A percentile compares a stretch with the other conserved stretches of the same genome.
These are phyloP conservation scores for Stylosanthes scabra DNA, from an alignment of 331 rosid genomes.

Conservation along the genomic window DNA sequence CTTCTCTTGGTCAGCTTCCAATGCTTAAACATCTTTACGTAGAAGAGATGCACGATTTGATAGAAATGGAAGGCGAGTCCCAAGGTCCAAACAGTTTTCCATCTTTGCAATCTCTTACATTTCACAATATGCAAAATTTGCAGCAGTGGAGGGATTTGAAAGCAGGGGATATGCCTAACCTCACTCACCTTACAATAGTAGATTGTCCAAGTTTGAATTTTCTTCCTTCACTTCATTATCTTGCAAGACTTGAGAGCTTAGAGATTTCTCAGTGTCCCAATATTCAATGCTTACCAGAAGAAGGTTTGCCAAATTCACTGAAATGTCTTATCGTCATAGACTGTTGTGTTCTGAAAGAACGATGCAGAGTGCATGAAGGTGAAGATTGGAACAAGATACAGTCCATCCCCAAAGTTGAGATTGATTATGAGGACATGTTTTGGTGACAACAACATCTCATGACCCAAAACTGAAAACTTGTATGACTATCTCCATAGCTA, in stretches of 20 bases:
- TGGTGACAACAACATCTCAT: too few species aligned
- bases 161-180: constrained; percentile 23
- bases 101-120: neutral
- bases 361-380: neutral
- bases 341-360: neutral
- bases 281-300: constrained; percentile 9
- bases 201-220: neutral
- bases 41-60: neutral
- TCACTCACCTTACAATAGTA: neutral
- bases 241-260: constrained; percentile 15
- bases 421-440: neutral
- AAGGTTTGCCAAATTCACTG: constrained; percentile 17
- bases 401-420: constrained; percentile 1
- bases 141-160: neutral
- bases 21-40: constrained; percentile 4
- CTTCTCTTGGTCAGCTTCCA: constrained; percentile 21
- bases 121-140: neutral
- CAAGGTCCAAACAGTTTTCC: neutral
- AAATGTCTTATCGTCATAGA: constrained; percentile 12
- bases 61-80: neutral
- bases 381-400: neutral
- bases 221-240: constrained; percentile 6
- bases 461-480: constrained; percentile 71
- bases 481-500: constrained; percentile 62
- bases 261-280: neutral